phyloP scores from a whole-genome alignment of 2,329 filamentous ascomycete species.

The Cryphonectria carpinicola region DNA sequence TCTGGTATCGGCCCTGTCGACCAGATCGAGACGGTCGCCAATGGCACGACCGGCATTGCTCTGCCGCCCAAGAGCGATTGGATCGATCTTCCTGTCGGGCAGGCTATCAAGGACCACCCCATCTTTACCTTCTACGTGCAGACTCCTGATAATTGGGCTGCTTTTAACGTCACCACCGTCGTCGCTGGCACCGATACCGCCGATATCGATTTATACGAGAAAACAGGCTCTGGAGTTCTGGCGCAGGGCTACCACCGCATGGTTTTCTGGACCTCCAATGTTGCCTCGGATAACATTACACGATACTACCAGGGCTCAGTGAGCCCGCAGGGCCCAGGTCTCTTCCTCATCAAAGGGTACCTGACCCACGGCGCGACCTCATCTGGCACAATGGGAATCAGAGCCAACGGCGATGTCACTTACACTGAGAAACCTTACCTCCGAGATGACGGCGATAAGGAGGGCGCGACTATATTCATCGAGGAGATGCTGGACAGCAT shows the following conservation, averaged over 20 bases:
- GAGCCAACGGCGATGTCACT: slow-evolving; percentile 32
- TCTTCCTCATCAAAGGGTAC: slow-evolving; percentile 32
- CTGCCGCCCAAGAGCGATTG: slow-evolving; percentile 24
- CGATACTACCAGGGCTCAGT: slow-evolving; percentile 35
- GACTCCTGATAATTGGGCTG: slow-evolving; percentile 28
- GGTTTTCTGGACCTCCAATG: slow-evolving; percentile 33
- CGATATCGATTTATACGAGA: slow-evolving; percentile 31
- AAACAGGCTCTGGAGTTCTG: slow-evolving; percentile 32
- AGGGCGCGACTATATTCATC: slow-evolving; percentile 29
- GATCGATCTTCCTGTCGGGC: slow-evolving; percentile 25
- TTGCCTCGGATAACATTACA: slow-evolving; percentile 32
- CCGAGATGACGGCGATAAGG: slow-evolving; percentile 30
- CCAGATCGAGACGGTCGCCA: slow-evolving; percentile 31
- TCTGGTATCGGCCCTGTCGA: slow-evolving; percentile 32
- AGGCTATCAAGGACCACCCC: slow-evolving; percentile 25
- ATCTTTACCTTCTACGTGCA: slow-evolving; percentile 31
- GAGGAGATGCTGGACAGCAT: slow-evolving; percentile 14
- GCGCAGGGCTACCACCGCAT: slow-evolving; percentile 34
- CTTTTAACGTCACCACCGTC: slow-evolving; percentile 28
- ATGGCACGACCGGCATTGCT: slow-evolving; percentile 27
- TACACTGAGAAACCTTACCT: slow-evolving; percentile 33
- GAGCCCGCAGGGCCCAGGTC: slow-evolving; percentile 29
- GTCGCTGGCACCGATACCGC: slow-evolving; percentile 23
- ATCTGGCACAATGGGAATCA: slow-evolving; percentile 33
- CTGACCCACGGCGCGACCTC: slow-evolving; percentile 35